Base-by-base conservation (phyloP, 495 filamentous ascomycete species). In the Polyplosphaeria fusca region DNA sequence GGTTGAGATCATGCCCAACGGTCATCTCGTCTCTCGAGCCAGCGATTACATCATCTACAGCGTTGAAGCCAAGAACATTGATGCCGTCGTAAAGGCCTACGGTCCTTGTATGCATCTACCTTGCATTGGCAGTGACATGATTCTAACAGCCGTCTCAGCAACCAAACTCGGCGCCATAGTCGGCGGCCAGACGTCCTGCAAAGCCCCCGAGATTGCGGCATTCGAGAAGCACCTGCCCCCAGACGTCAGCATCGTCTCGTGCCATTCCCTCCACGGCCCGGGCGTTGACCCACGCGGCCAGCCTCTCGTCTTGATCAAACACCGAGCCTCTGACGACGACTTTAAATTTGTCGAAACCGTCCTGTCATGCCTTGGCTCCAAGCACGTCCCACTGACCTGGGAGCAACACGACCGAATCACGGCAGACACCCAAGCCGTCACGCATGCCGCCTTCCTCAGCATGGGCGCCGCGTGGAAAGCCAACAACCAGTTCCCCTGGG, bases 41-140 rank as follows among this genome's bases (percentile, higher is more conserved):
- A 95, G 91, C 80, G 91, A 96, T 78, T 96, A 88, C 68, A 96
- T 96, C 71, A 86, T 97, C 68, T 98, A 98, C 79, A 92, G 86
- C 71, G 93, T 98, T 69, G 92, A 96, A 73, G 93, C 93, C 38
- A 89, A 91, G 51, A 79, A 82, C 44, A 93, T 98, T 68, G 86
- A 87, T 67, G 80, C 78, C 55, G 86, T 96, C 58, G 92, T 95
- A 51, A 85, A 82, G 41, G 71, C 84, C 55, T 98, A 87, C 71
- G 93, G 90, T 56, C 90, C 90, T 62, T 96, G 91, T 96, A 88
- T 78, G 87, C 22, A 18, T 13, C 23, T 35, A 9, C 9, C 19
- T 22, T 38, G 5, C 44, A 49, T 43, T 43, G 43, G 25, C 42
- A 52, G 37, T 40, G 61, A 48, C 41, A 42, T 64, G 46, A 61